Base-by-base conservation (phyloP, 306 rosid genomes). In the Begonia fuchsioides region DNA sequence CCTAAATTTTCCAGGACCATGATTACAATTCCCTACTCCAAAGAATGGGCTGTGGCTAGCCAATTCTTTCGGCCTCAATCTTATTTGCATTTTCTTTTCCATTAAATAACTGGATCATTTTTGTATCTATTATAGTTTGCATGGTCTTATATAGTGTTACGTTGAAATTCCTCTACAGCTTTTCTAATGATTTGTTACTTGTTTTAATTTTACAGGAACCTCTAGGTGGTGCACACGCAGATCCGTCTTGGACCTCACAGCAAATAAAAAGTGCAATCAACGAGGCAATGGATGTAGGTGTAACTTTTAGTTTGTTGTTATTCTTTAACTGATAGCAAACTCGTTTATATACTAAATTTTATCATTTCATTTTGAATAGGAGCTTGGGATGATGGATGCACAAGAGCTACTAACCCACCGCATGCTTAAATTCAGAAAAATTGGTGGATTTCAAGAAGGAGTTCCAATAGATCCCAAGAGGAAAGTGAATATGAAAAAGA, bases 221-320 rank as follows among this genome's bases (percentile, higher is more conserved):
- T 56, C 67, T 80, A 49, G 81, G 78, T 19, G 78, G 90, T 32
- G 81, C 83, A 47, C 90, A 76, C 61, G 60, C 71, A 18, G 83
- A 76, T 70, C 78, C 83, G 43, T 32, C 47, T 6, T 76, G 80
- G 76, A 68, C 80, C 60, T 80, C 88, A 20, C 78, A 76, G 43
- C 88, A 76, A 71, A 76, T 76, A 39, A 72, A 76, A 67, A 55
- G 17, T 39, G 53, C 69, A 50, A 59, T 72, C 43, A 60, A 54
- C 38, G 50, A 80, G 53, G 75, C 83, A 47, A 76, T 76, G 68
- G 56, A 70, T 75, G 83, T 73, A 68, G 13, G 52, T 12, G 35
- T 16, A 50, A 55, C 41, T 40, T 59, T 35, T 32, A 50, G 38
- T 9, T 57, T 12, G 38, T 43, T 48, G 19, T 26, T 26, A 26